phyloP scores from a whole-genome alignment of 176 grass and related monocot species.

The Guadua angustifolia region DNA sequence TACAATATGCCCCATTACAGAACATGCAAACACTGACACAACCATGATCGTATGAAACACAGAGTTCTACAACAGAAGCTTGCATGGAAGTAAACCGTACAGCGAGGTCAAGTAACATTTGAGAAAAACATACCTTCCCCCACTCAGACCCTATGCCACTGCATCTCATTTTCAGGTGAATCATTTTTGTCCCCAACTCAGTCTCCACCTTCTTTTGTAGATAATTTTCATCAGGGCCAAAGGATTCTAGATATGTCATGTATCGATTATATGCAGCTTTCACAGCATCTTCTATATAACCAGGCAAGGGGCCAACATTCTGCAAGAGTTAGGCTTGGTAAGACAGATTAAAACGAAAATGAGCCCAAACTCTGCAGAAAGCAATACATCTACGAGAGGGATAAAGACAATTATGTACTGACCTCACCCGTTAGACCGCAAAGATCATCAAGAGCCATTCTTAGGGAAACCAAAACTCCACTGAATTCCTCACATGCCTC shows the following conservation, averaged over 20 bases:
- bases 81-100: not conserved
- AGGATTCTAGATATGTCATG: constrained; percentile 82
- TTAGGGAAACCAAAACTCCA: constrained; percentile 70
- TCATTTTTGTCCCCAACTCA: constrained; percentile 96
- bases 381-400: not conserved
- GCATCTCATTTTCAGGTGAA: constrained; percentile 99
- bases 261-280: constrained; percentile 82
- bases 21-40: constrained; percentile 13
- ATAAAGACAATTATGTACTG: constrained; percentile 41
- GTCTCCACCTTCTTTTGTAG: constrained; percentile 89
- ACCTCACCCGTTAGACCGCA: constrained; percentile 82
- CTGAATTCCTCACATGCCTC: constrained; percentile 89
- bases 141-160: constrained; percentile 88
- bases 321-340: constrained; percentile 47
- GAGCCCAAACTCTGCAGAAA: not conserved
- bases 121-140: constrained; percentile 63
- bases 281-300: constrained; percentile 87
- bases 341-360: constrained; percentile 33
- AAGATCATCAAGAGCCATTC: constrained; percentile 95
- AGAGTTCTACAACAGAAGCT: not conserved
- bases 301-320: constrained; percentile 81
- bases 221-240: constrained; percentile 70
- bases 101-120: not conserved
- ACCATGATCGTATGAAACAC: not conserved
- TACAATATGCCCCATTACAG: not conserved